Percentiles rank a stretch among this genome's conserved stretches.
Conservation (phyloP, 2,329 filamentous ascomycete species). For the Colletotrichum australisinense region DNA sequence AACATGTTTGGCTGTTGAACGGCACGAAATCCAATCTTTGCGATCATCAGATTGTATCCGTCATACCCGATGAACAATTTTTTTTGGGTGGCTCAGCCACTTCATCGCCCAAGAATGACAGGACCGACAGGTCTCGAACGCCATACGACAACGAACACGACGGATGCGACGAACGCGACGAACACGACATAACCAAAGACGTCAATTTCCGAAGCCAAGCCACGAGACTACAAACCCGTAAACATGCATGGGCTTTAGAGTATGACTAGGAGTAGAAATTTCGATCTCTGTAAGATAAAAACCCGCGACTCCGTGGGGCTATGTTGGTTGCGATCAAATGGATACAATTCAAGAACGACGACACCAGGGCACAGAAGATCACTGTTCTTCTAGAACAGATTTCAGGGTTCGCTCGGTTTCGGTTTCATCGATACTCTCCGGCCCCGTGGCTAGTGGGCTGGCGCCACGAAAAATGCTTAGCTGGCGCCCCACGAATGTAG, state of each 20-base stretch:
- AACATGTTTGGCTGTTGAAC: too few species aligned
- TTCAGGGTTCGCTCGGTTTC: constrained; percentile 14
- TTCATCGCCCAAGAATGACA: background rate
- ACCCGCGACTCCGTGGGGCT: constrained; percentile 5
- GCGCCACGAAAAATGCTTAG: background rate
- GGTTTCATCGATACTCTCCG: constrained; percentile 13
- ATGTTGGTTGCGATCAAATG: background rate
- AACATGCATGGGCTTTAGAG: background rate
- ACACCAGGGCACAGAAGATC: background rate
- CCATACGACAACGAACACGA: too few species aligned
- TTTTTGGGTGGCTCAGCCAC: background rate
- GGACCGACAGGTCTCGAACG: too few species aligned
- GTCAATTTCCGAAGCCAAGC: background rate
- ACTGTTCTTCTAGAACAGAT: constrained; percentile 15
- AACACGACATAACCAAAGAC: background rate
- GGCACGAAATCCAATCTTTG: too few species aligned
- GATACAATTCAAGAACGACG: background rate
- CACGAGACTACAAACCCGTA: too few species aligned
- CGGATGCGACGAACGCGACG: background rate
- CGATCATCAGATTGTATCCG: too few species aligned
- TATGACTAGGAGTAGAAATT: background rate
- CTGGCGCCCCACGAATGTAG: background rate
- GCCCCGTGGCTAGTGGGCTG: background rate
- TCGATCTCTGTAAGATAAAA: background rate
- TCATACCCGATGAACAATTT: too few species aligned